These are phyloP conservation scores for Fusarium coicis DNA, from an alignment of 2,329 filamentous ascomycete species.

Conservation along the genomic window DNA sequence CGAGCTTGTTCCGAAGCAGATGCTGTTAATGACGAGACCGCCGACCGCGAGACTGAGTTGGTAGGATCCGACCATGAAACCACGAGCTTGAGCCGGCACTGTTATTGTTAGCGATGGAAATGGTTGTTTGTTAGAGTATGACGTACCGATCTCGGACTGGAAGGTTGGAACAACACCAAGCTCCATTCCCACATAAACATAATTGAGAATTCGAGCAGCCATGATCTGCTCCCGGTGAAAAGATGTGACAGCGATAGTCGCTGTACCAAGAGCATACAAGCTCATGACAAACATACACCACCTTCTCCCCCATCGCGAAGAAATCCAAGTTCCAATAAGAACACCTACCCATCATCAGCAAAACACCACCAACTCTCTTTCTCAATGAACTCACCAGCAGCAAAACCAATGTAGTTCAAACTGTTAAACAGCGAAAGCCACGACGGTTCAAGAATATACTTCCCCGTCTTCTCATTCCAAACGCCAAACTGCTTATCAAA, in stretches of 20 bases:
- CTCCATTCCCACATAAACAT: constrained; percentile 42
- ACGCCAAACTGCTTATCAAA: constrained; percentile 50
- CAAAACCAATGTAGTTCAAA: constrained; percentile 50
- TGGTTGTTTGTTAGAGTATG: fast-evolving
- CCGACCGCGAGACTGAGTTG: constrained; percentile 46
- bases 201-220: constrained; percentile 38
- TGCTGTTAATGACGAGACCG: constrained; percentile 41
- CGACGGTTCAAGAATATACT: constrained; percentile 45
- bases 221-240: constrained; percentile 35
- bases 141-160: constrained; percentile 48
- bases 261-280: constrained; percentile 45
- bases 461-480: constrained; percentile 34
- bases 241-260: constrained; percentile 35
- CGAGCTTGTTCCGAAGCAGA: constrained; percentile 36
- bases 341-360: constrained; percentile 28
- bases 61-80: constrained; percentile 50
- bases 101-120: fast-evolving
- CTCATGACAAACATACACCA: constrained; percentile 52
- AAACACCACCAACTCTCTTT: too few species aligned
- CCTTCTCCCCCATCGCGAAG: constrained; percentile 39
- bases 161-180: constrained; percentile 47
- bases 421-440: constrained; percentile 52
- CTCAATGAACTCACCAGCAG: constrained; percentile 36
- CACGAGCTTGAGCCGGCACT: constrained; percentile 46
- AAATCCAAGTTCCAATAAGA: constrained; percentile 36